Evolutionary conservation across 768 basidiomycete species (phyloP).

Genomic region (Pleurotus sapidus): DNA sequence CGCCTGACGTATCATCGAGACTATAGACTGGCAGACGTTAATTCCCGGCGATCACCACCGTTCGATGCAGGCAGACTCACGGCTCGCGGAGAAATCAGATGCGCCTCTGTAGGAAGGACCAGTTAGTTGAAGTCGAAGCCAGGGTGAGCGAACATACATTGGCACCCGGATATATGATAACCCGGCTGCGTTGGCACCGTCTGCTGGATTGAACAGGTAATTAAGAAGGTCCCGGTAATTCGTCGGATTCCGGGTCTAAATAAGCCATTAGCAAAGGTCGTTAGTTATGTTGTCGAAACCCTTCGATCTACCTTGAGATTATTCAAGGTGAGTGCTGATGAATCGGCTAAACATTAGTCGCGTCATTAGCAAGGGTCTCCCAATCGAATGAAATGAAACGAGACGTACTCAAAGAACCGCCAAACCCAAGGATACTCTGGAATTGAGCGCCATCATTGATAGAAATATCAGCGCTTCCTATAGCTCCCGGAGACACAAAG

Average conservation of each 20-base stretch:
- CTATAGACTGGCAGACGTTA: slow-evolving; percentile 51
- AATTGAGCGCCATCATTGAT: slow-evolving; percentile 52
- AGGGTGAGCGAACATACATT: slow-evolving; percentile 21
- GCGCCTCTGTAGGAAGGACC: slow-evolving; percentile 38
- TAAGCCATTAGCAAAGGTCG: not conserved
- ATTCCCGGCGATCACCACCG: too few relatives aligned
- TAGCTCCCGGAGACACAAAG: slow-evolving; percentile 53
- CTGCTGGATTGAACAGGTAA: slow-evolving; percentile 59
- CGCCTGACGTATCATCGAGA: slow-evolving; percentile 60
- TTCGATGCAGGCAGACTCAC: slow-evolving; percentile 27
- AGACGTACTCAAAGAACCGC: slow-evolving; percentile 55
- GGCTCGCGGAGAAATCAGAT: slow-evolving; percentile 62
- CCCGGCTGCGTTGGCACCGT: slow-evolving; percentile 62
- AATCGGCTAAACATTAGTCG: slow-evolving; percentile 50
- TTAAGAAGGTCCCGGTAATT: slow-evolving; percentile 59
- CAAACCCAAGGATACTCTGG: slow-evolving; percentile 67
- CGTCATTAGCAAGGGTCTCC: not conserved
- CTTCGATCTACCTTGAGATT: slow-evolving; percentile 55
- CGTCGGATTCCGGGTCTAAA: slow-evolving; percentile 43
- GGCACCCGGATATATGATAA: slow-evolving; percentile 68
- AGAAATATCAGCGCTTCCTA: slow-evolving; percentile 59
- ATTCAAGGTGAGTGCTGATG: slow-evolving; percentile 57
- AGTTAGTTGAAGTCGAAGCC: not conserved
- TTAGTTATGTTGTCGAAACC: not conserved
- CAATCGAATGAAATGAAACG: not conserved